These are phyloP conservation scores for Cronartium quercuum DNA, from an alignment of 1,284 basidiomycete genomes.

Conservation along the genomic window DNA sequence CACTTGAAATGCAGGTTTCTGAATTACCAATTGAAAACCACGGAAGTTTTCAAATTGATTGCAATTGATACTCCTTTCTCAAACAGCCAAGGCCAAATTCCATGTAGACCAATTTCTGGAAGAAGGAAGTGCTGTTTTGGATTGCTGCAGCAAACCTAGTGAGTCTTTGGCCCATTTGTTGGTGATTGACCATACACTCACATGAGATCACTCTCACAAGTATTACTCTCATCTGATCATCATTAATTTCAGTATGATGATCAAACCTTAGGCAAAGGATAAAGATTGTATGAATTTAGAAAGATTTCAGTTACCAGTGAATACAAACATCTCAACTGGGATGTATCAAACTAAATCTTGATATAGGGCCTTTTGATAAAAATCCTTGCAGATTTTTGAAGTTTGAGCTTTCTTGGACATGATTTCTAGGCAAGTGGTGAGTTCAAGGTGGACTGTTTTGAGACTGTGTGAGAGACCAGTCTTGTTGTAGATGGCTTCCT, in stretches of 20 bases:
- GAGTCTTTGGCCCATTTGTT: not conserved
- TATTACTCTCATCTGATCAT: conserved; percentile 3
- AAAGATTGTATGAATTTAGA: not conserved
- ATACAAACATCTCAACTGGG: not conserved
- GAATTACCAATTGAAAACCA: conserved; percentile 1
- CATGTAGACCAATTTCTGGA: not conserved
- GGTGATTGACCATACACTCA: not conserved
- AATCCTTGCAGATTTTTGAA: not conserved
- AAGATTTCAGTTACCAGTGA: conserved; percentile 2
- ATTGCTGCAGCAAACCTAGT: not conserved
- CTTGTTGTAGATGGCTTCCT: not conserved
- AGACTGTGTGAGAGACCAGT: not conserved
- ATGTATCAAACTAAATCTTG: not conserved
- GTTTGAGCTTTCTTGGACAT: conserved; percentile 1
- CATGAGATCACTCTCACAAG: not conserved
- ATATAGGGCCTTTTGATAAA: not conserved
- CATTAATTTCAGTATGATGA: not conserved
- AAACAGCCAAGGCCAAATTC: conserved; percentile 4
- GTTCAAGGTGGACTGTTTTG: not conserved
- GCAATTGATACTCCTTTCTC: not conserved
- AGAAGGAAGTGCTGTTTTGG: not conserved
- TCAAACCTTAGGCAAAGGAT: not conserved
- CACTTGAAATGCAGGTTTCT: not conserved
- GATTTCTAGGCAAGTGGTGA: not conserved
- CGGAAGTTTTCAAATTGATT: conserved; percentile 11